phyloP scores from a whole-genome alignment of 352 stramenopile genomes.

The Phytophthora uliginosa region DNA sequence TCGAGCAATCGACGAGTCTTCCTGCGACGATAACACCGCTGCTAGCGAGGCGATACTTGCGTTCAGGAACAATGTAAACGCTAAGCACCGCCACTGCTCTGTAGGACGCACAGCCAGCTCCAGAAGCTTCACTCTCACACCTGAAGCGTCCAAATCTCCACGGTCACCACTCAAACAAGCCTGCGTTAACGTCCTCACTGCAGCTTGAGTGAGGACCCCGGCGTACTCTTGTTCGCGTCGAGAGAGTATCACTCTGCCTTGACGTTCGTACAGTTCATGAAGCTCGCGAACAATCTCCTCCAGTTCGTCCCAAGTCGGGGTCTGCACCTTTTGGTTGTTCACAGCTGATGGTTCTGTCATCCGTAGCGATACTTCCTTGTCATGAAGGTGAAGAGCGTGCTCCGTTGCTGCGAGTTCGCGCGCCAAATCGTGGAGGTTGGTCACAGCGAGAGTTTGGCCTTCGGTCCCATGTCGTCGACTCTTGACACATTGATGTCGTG shows the following conservation, averaged over 20 bases:
- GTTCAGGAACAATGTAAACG: slow-evolving; percentile 53
- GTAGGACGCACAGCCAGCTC: slow-evolving; percentile 52
- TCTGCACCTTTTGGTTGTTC: slow-evolving; percentile 12
- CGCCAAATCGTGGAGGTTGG: slow-evolving; percentile 30
- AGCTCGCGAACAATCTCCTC: slow-evolving; percentile 49
- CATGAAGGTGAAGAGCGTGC: slow-evolving; percentile 19
- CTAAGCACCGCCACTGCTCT: slow-evolving; percentile 43
- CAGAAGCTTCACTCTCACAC: slow-evolving; percentile 50
- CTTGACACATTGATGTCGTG: slow-evolving; percentile 3
- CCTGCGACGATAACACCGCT: slow-evolving; percentile 21
- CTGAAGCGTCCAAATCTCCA: slow-evolving; percentile 24
- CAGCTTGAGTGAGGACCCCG: slow-evolving; percentile 25
- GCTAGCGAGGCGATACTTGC: slow-evolving; percentile 29
- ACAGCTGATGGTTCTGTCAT: neutral
- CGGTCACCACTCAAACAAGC: slow-evolving; percentile 18
- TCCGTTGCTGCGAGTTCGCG: slow-evolving; percentile 36
- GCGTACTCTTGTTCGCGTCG: slow-evolving; percentile 36
- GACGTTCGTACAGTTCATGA: slow-evolving; percentile 37
- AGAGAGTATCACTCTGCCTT: slow-evolving; percentile 18
- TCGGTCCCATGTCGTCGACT: slow-evolving; percentile 13
- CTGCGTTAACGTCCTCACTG: slow-evolving; percentile 33
- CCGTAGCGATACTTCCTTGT: neutral
- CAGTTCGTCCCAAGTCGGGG: slow-evolving; percentile 37
- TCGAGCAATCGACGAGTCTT: slow-evolving; percentile 4
- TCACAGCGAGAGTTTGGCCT: slow-evolving; percentile 40